A percentile compares a stretch with the other conserved stretches of the same genome.
Conservation (phyloP, 2,329 filamentous ascomycete genomes). For the Dactylellina leptospora region DNA sequence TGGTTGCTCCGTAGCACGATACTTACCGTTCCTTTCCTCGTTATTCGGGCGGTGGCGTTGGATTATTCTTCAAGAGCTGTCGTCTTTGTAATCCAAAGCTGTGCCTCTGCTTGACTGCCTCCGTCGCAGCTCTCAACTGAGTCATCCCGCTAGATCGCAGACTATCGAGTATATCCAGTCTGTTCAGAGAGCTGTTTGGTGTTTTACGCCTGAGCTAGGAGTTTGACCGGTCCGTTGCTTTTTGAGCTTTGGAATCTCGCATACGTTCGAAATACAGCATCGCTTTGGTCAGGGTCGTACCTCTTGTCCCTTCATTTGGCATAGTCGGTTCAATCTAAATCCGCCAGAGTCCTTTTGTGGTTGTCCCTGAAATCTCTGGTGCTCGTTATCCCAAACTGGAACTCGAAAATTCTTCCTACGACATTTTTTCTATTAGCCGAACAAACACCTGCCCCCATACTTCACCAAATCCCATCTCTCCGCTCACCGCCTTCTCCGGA, state of each 20-base stretch:
- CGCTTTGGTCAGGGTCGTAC: no score
- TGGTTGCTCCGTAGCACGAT: constrained; percentile 20
- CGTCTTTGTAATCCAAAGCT: not conserved
- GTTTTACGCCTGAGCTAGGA: no score
- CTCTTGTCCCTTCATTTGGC: not conserved
- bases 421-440: constrained; percentile 52
- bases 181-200: constrained; percentile 16
- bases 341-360: constrained; percentile 4
- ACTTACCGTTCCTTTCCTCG: constrained; percentile 43
- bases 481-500: constrained; percentile 20
- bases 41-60: constrained; percentile 36
- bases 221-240: no score
- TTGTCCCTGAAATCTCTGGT: constrained; percentile 40
- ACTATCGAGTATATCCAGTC: no score
- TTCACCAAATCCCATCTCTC: constrained; percentile 20
- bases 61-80: no score
- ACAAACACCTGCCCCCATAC: constrained; percentile 31
- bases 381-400: constrained; percentile 53
- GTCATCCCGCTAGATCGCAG: not conserved
- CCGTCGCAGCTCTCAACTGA: not conserved
- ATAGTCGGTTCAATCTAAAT: not conserved
- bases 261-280: no score
- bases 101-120: no score
- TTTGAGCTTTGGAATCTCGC: no score
- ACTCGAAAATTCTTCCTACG: constrained; percentile 52